Conservation (phyloP, 345 rosid genomes). For the Euclidium syriacum region DNA sequence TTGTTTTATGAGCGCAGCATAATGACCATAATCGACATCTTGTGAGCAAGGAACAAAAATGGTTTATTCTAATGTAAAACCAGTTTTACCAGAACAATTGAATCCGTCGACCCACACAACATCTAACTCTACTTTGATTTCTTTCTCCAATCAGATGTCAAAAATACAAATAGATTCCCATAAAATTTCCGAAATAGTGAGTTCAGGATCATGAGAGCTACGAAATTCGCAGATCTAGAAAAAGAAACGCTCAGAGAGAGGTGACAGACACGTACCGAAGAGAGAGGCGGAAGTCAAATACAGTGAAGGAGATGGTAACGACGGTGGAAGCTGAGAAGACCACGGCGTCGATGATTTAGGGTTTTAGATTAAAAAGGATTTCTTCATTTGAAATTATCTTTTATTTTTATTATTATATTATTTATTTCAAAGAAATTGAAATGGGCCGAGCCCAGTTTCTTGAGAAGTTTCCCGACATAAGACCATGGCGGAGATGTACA, state of each 20-base stretch:
- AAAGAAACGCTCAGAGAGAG: neutral
- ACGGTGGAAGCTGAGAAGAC: conserved; percentile 21
- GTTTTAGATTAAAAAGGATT: conserved; percentile 7
- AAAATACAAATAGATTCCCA: neutral
- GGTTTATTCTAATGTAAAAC: neutral
- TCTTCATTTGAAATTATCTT: neutral
- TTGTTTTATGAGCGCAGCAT: too few relatives aligned
- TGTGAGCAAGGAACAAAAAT: neutral
- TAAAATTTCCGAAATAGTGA: neutral
- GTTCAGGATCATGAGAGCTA: neutral
- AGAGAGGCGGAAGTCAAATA: neutral
- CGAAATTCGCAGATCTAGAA: neutral
- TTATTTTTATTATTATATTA: neutral
- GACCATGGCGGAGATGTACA: conserved; percentile 75
- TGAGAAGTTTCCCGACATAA: too few relatives aligned
- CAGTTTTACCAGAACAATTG: too few relatives aligned
- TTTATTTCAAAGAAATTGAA: neutral
- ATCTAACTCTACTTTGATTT: neutral
- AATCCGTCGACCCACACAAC: neutral
- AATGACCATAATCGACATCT: neutral
- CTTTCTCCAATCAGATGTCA: neutral
- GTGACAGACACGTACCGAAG: neutral
- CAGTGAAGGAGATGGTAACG: neutral
- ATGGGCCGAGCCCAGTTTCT: conserved; percentile 21
- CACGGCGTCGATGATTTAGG: conserved; percentile 25